Evolutionary conservation across 768 basidiomycete species (phyloP), one percentile per base, ranked within the genome.

Genomic region (Tricholoma furcatifolium): DNA sequence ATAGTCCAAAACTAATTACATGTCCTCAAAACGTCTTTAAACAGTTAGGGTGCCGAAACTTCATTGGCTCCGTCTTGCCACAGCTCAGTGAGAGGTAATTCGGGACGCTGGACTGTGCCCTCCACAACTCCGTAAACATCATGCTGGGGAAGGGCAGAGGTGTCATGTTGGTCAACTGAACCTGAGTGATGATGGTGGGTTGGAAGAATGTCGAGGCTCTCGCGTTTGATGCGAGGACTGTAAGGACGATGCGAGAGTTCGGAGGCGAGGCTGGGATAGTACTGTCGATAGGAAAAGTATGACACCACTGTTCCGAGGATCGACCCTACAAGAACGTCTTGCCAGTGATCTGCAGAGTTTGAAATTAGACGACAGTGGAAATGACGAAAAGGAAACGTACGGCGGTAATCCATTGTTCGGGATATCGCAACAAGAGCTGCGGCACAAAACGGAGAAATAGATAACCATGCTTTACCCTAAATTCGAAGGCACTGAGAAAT

Each of bases 321-420:
- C 2, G 85, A 79, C 5, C 95, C 94, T 2, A 89, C 82, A 8
- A 92, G 63, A 39, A 97, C 89, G 59, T 99, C 96, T 5, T 92
- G 84, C 89, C 91, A 94, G 67, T 96, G 93, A 68, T 96, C 90
- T 92, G 11, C 51, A 41, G 48, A 47, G 50, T 17, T 9, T 30
- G 39, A 55, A 53, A 38, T 35, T 62, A 46, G 49, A 60, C 55
- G 14, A 20, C 14, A 8, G 35, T n/a, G 10, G 21, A 20, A 6
- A 11, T 23, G 27, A 18, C 44, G 17, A 34, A 42, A 21, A n/a
- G 18, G 20, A 51, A 36, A 79, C 84, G 54, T 62, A 91, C 88
- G 93, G 52, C 93, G 81, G 60, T 88, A 87, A 69, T 96, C 94
- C 89, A 95, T 94, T 2, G 91, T 94, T 17, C 95, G 83, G 6